Evolutionary conservation across 2,329 filamentous ascomycete species (phyloP), one percentile per base, ranked within the genome.

Genomic region (Pseudogymnoascus sp.): DNA sequence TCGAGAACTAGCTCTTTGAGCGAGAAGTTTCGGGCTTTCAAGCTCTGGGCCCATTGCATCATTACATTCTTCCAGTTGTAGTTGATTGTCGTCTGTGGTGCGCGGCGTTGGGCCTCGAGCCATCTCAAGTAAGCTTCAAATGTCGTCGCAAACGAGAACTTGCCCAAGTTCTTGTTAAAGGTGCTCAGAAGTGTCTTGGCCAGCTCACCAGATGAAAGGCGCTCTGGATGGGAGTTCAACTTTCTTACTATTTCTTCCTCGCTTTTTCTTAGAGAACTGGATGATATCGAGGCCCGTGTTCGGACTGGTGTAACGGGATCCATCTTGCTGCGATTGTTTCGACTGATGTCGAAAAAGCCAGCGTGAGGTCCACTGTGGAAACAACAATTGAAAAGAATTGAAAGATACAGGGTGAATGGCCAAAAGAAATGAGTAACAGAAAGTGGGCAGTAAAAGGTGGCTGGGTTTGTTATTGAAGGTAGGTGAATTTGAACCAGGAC

Each of bases 61-160:
- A 68, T 16, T 1, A 65, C 67, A 56, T 69, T 69, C 6, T 59
- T 60, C 70, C 70, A 72, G 12, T 67, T 50, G 18, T 65, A 62
- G 2, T 66, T 65, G 11, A 65, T 31, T 1, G 59, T 25, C 6
- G 65, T 63, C 25, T 56, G 47, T 14, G 67, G 64, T 4, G 44
- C 16, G 7, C 47, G 42, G 11, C 68, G 68, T 23, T 71, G 69
- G 1, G 68, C 60, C 35, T 71, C 68, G 8, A 72, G 65, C 70
- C 69, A 71, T 14, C 65, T 64, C 38, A 70, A 61, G 37, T 71
- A 72, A 8, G 67, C 61, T 1, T 28, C 59, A n/a, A 70, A 44
- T 1, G 64, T 69, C 8, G 18, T 42, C 10, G 59, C 53, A 28
- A 42, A 56, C 16, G 68, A 64, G 7, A 65, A 64, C 16, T 33